These are phyloP conservation scores for Dictyostelium discoideum DNA, from an alignment of 78 protist species.

Conservation along the genomic window DNA sequence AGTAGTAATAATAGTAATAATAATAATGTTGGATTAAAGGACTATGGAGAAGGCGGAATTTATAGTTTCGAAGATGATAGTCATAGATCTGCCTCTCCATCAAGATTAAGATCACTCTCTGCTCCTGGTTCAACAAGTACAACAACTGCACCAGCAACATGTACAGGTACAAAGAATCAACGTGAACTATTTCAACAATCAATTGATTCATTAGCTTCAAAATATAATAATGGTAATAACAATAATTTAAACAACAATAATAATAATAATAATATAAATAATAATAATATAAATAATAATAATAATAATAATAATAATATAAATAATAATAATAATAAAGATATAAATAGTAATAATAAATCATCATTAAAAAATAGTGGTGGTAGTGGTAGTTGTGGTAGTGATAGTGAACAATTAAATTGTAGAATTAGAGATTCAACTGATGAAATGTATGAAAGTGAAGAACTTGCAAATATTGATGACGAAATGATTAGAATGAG, in stretches of 20 bases:
- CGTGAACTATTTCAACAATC: neutral
- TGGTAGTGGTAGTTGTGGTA: neutral
- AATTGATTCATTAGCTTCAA: neutral
- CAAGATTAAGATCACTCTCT: constrained; percentile 54
- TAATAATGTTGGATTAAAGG: neutral
- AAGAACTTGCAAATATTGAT: constrained; percentile 17
- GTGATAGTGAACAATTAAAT: neutral
- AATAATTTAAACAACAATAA: no score
- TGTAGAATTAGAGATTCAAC: neutral
- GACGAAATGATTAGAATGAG: constrained; percentile 8
- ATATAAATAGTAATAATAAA: neutral
- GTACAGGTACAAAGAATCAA: neutral
- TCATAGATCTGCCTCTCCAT: neutral
- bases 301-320: neutral
- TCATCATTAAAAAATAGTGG: neutral
- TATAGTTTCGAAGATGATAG: neutral
- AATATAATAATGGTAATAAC: neutral
- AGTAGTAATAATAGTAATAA: neutral
- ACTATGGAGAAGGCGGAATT: neutral
- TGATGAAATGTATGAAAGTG: neutral
- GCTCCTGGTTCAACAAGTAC: constrained; percentile 3
- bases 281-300: neutral
- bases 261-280: neutral
- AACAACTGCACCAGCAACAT: neutral
- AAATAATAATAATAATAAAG: neutral